Percentiles rank a stretch among this genome's conserved stretches.
Conservation (phyloP, 78 protist species). For the Pelomyxa schiedti region DNA sequence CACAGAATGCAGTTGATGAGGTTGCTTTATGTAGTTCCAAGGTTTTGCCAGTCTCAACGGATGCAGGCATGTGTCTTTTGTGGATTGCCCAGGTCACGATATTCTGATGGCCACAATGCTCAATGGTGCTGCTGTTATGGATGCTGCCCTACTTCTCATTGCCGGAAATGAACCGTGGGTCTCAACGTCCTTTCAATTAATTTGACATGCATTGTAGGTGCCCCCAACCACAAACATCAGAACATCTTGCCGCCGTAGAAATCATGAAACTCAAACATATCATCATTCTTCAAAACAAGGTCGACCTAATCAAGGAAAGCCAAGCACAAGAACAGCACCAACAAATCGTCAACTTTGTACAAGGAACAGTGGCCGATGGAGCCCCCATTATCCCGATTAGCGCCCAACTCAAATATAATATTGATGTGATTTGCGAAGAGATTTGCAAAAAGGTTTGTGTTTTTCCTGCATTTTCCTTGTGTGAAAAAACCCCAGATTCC, state of each 20-base stretch:
- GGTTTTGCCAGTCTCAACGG: background rate
- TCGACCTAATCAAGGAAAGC: slow-evolving; percentile 90
- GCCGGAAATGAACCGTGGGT: slow-evolving; percentile 88
- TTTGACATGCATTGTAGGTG: slow-evolving; percentile 36
- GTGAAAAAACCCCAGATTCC: too few species aligned
- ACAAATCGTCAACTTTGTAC: slow-evolving; percentile 82
- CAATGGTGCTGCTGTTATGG: slow-evolving; percentile 99
- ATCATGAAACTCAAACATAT: slow-evolving; percentile 94
- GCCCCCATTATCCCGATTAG: slow-evolving; percentile 99
- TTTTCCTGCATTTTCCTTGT: too few species aligned
- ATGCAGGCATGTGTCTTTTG: slow-evolving; percentile 88
- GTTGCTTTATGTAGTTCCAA: background rate
- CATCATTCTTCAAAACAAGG: slow-evolving; percentile 99
- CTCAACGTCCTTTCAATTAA: background rate
- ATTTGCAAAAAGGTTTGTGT: too few species aligned
- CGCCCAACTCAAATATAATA: slow-evolving; percentile 95
- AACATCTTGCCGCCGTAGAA: slow-evolving; percentile 99
- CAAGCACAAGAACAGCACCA: slow-evolving; percentile 77
- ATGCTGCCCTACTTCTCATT: slow-evolving; percentile 97
- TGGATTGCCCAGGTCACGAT: slow-evolving; percentile 97
- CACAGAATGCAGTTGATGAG: slow-evolving; percentile 43
- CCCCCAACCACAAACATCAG: slow-evolving; percentile 99
- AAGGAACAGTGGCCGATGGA: slow-evolving; percentile 90
- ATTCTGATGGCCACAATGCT: slow-evolving; percentile 99
- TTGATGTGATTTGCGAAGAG: slow-evolving; percentile 94